phyloP scores from a whole-genome alignment of 352 stramenopile genomes.

The Globisporangium echinulatum region DNA sequence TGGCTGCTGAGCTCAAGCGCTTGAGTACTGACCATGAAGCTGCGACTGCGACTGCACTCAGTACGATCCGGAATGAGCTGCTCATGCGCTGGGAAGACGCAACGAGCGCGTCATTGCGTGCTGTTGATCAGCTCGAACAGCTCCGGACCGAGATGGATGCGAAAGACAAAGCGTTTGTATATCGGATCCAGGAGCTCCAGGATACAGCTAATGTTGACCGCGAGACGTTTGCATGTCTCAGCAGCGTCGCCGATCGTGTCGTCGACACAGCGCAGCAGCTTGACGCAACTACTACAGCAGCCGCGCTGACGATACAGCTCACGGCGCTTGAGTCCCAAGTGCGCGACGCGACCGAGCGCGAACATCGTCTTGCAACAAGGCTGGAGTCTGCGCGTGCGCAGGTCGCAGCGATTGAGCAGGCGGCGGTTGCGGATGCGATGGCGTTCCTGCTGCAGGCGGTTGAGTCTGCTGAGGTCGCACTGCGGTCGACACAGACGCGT shows the following conservation, averaged over 20 bases:
- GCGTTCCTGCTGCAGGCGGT: slow-evolving; percentile 35
- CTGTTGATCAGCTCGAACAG: slow-evolving; percentile 2
- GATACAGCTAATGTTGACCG: slow-evolving; percentile 10
- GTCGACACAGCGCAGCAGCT: slow-evolving; percentile 36
- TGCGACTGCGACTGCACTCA: slow-evolving; percentile 1
- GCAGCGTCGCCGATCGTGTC: slow-evolving; percentile 32
- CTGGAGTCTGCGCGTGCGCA: slow-evolving; percentile 20
- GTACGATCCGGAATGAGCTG: slow-evolving; percentile 22
- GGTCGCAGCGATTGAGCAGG: slow-evolving; percentile 30
- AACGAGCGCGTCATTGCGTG: slow-evolving; percentile 4
- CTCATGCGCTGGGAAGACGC: slow-evolving; percentile 41
- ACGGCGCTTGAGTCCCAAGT: slow-evolving; percentile 23
- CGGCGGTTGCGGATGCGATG: slow-evolving; percentile 37
- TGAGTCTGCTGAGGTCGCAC: slow-evolving; percentile 24
- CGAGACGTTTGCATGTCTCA: slow-evolving; percentile 23
- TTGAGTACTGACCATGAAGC: not conserved
- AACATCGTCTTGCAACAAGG: slow-evolving; percentile 24
- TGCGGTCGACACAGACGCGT: not conserved
- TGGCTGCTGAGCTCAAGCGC: slow-evolving; percentile 17
- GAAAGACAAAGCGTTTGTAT: slow-evolving; percentile 18
- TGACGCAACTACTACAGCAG: slow-evolving; percentile 8
- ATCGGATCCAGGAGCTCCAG: slow-evolving; percentile 11
- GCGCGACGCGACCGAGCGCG: slow-evolving; percentile 16
- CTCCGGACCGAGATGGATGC: slow-evolving; percentile 13
- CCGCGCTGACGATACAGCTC: slow-evolving; percentile 31